Evolutionary conservation across 2,329 filamentous ascomycete species (phyloP).

Genomic region (Alternaria rosae): DNA sequence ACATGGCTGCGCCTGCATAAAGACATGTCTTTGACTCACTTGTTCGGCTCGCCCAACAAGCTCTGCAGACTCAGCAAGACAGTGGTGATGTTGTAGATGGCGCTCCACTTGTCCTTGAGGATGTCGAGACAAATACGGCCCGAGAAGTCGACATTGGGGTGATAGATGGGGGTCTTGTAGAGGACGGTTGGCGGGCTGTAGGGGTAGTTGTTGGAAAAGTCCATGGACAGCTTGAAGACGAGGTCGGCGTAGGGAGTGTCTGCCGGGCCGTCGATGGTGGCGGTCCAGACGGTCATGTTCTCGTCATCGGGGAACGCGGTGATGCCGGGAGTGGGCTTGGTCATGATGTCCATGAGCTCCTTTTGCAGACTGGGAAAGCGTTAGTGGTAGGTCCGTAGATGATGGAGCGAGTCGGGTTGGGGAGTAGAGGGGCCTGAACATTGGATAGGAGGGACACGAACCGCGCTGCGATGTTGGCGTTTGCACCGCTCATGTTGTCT

Average conservation of each 20-base stretch:
- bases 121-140: conserved; percentile 98
- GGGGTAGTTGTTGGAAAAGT: conserved; percentile 91
- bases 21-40: conserved; percentile 66
- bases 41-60: conserved; percentile 95
- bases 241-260: conserved; percentile 91
- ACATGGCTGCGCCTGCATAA: background rate
- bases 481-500: conserved; percentile 44
- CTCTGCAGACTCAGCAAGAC: conserved; percentile 94
- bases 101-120: conserved; percentile 98
- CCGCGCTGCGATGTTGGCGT: conserved; percentile 58
- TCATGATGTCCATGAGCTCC: conserved; percentile 98
- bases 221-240: conserved; percentile 89
- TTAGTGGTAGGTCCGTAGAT: conserved; percentile 12
- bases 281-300: conserved; percentile 85
- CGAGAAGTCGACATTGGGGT: conserved; percentile 97
- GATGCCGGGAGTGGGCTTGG: conserved; percentile 88
- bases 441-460: conserved; percentile 31
- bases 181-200: conserved; percentile 89
- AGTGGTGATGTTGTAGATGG: conserved; percentile 94
- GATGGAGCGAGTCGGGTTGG: background rate
- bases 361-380: conserved; percentile 77
- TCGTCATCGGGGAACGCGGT: conserved; percentile 94
- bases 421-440: conserved; percentile 49
- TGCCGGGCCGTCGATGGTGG: conserved; percentile 88
- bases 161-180: conserved; percentile 99